Evolutionary conservation across 305 asterid species (phyloP), one percentile per base, ranked within the genome.

Genomic region (Salvia sclarea): DNA sequence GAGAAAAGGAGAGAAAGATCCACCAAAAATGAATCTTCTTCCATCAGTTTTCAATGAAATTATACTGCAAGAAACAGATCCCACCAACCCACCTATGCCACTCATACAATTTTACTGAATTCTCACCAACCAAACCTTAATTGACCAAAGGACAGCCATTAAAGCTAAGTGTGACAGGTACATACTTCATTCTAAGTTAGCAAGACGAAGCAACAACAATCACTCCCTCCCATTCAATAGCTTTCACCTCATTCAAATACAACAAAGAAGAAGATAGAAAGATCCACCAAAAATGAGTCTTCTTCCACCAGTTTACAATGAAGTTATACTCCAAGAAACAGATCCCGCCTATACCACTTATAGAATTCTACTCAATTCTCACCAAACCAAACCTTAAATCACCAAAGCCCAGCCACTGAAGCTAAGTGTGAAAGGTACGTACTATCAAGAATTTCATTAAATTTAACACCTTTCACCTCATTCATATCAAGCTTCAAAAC

Each of bases 101-200:
- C n/a, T 8, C 11, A 53, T 22, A 44, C 52, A 35, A 8, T 16
- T 65, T 52, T 33, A 16, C 57, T 17, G 13, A 7, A 12, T 17
- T 25, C 6, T 41, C 24, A 9, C 58, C 28, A 25, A 69, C 9
- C 5, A 35, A 64, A 28, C 22, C 9, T 8, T 37, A 54, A 22
- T 53, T 22, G 38, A 61, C 38, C 62, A 37, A 38, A 76, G 48
- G 17, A 58, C 28, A 49, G 22, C 58, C 65, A 64, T 20, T 21
- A 31, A 76, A 59, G 48, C 54, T 5, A 30, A 44, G 45, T 8
- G 13, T 30, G 48, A 41, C 49, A 65, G 52, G 9, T 17, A 25
- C 37, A 58, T 24, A 60, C 38, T 25, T 59, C 31, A 2, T 31
- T 64, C 49, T 4, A 54, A 59, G 43, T 6, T 48, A n/a, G n/a